Percentiles rank a stretch among this genome's conserved stretches.
Evolutionary conservation across 108 stramenopile species (phyloP).

Genomic region (Chaetoceros tenuissimus): DNA sequence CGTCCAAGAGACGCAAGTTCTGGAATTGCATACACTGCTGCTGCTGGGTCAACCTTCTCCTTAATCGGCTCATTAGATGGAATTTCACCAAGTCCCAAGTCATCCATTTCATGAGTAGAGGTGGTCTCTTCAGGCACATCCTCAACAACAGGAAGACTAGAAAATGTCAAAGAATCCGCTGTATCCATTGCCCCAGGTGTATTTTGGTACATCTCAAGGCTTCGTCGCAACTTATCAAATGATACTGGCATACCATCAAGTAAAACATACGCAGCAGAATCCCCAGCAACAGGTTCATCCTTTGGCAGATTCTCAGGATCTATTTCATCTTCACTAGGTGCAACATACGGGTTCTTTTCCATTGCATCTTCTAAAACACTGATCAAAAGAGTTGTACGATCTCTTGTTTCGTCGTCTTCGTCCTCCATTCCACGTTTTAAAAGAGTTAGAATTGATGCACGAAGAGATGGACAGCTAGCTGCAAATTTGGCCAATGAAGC

Average conservation of each 20-base stretch:
- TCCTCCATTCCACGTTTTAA: slow-evolving; percentile 75
- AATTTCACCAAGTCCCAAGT: not conserved
- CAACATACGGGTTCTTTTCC: slow-evolving; percentile 41
- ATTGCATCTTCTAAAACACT: slow-evolving; percentile 63
- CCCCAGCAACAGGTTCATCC: slow-evolving; percentile 41
- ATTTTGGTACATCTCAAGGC: slow-evolving; percentile 64
- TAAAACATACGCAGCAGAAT: slow-evolving; percentile 56
- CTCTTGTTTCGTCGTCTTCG: slow-evolving; percentile 95
- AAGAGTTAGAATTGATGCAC: slow-evolving; percentile 68
- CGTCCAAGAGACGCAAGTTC: slow-evolving; percentile 74
- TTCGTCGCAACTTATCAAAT: slow-evolving; percentile 72
- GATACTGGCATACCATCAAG: slow-evolving; percentile 76
- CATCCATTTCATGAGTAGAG: slow-evolving; percentile 4
- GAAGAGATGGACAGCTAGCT: slow-evolving; percentile 70
- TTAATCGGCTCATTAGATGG: slow-evolving; percentile 6
- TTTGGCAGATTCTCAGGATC: slow-evolving; percentile 38
- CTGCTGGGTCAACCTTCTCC: slow-evolving; percentile 63
- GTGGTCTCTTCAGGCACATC: slow-evolving; percentile 39
- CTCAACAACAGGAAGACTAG: slow-evolving; percentile 70
- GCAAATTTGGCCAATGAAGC: slow-evolving; percentile 85
- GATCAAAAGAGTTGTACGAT: slow-evolving; percentile 79
- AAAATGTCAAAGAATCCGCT: slow-evolving; percentile 53
- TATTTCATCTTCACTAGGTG: slow-evolving; percentile 36
- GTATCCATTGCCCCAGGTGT: slow-evolving; percentile 47
- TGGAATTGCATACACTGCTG: slow-evolving; percentile 77